A percentile compares a stretch with the other conserved stretches of the same genome.
Conservation (phyloP, 495 filamentous ascomycete species). For the Recurvomyces mirabilis region DNA sequence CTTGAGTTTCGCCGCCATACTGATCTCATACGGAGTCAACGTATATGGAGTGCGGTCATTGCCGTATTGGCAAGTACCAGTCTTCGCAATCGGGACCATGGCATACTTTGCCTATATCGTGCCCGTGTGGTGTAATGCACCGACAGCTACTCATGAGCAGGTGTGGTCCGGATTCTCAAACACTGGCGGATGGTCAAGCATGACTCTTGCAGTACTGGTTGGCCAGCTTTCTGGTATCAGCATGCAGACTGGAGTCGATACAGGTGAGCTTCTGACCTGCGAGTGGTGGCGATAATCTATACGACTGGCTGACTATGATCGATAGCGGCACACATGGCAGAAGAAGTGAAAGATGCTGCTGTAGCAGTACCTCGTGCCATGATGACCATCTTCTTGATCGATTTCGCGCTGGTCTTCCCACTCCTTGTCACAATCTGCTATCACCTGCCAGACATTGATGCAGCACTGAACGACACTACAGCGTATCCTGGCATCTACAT, state of each 20-base stretch:
- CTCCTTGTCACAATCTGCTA: slow-evolving; percentile 39
- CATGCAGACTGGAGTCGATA: slow-evolving; percentile 25
- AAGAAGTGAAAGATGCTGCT: slow-evolving; percentile 14
- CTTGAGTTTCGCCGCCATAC: slow-evolving; percentile 34
- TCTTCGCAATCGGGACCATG: slow-evolving; percentile 24
- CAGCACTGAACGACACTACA: slow-evolving; percentile 27
- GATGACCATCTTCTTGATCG: slow-evolving; percentile 7
- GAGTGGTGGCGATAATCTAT: too few species aligned
- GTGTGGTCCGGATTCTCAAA: slow-evolving; percentile 24
- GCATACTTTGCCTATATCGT: slow-evolving; percentile 28
- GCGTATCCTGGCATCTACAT: slow-evolving; percentile 35
- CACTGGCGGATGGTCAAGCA: slow-evolving; percentile 21
- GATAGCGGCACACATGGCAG: slow-evolving; percentile 14
- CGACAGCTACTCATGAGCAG: slow-evolving; percentile 13
- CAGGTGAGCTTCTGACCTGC: too few species aligned
- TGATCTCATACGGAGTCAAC: slow-evolving; percentile 31
- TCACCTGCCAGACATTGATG: slow-evolving; percentile 33
- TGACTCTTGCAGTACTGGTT: neutral
- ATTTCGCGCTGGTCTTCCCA: slow-evolving; percentile 13
- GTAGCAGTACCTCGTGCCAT: slow-evolving; percentile 8
- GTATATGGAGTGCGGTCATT: slow-evolving; percentile 32
- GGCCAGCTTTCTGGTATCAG: slow-evolving; percentile 7
- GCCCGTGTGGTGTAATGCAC: slow-evolving; percentile 23
- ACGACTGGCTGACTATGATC: too few species aligned
- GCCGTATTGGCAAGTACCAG: slow-evolving; percentile 32